phyloP scores from a whole-genome alignment of 768 basidiomycete genomes.

The Amanita thiersii region DNA sequence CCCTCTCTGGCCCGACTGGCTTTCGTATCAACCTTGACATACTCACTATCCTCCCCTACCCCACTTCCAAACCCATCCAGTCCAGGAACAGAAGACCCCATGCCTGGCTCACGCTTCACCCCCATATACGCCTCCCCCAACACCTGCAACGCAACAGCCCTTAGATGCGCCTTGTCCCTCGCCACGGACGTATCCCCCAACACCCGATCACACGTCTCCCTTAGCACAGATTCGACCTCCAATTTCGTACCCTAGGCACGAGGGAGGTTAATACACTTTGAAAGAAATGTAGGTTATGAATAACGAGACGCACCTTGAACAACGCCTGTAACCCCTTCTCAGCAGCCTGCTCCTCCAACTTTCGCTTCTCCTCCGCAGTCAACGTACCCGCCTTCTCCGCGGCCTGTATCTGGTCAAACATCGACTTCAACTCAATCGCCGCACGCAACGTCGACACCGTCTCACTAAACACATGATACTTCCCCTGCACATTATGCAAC shows the following conservation, averaged over 20 bases:
- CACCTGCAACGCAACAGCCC: conserved; percentile 78
- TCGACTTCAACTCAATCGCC: conserved; percentile 81
- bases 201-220: conserved; percentile 82
- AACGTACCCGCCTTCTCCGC: conserved; percentile 83
- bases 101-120: conserved; percentile 55
- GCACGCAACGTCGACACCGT: conserved; percentile 86
- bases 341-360: conserved; percentile 85
- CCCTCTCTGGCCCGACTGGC: conserved; percentile 39
- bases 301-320: conserved; percentile 56
- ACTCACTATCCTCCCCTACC: conserved; percentile 59
- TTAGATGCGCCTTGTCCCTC: conserved; percentile 53
- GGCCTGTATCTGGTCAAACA: conserved; percentile 88
- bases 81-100: conserved; percentile 22
- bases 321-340: conserved; percentile 88
- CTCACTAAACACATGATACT: conserved; percentile 91
- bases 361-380: conserved; percentile 68
- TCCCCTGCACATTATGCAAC: conserved; percentile 88
- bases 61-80: neutral
- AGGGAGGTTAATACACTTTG: neutral
- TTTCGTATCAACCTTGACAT: conserved; percentile 76
- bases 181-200: conserved; percentile 49
- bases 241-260: conserved; percentile 72
- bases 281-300: neutral
- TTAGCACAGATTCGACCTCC: conserved; percentile 82
- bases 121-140: conserved; percentile 72